Conservation (phyloP, 805 yeast species). For the Monosporozyma unispora region DNA sequence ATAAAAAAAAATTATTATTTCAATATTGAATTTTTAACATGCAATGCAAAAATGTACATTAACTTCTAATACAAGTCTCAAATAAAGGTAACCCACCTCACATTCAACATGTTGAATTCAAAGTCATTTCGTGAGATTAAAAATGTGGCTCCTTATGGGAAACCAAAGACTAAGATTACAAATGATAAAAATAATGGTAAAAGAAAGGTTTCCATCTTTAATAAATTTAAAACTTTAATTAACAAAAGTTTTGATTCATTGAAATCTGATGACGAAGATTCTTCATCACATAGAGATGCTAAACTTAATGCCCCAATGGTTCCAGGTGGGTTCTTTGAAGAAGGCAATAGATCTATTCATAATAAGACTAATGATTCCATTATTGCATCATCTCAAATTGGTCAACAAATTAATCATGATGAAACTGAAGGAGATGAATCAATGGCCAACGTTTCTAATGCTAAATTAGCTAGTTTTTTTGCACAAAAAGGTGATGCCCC, state of each 20-base stretch:
- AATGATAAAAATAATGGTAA: neutral
- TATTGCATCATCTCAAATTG: neutral
- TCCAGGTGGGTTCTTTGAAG: conserved; percentile 2
- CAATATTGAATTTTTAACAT: neutral
- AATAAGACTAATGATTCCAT: neutral
- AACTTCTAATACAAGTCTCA: neutral
- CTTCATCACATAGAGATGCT: neutral
- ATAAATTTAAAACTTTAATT: conserved; percentile 3
- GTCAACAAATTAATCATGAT: neutral
- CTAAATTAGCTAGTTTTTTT: conserved; percentile 57
- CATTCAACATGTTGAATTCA: neutral
- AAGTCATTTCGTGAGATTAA: conserved; percentile 7
- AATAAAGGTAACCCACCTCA: neutral
- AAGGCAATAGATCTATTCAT: neutral
- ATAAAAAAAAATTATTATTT: neutral
- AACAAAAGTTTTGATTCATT: neutral
- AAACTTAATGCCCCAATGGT: neutral
- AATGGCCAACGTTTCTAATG: conserved; percentile 6
- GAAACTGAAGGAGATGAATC: conserved; percentile 9
- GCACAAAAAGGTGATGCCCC: conserved; percentile 68
- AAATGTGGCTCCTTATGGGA: conserved; percentile 7
- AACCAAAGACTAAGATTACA: conserved; percentile 2
- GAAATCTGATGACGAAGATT: neutral
- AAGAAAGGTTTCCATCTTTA: conserved; percentile 2
- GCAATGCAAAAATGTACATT: neutral